These are phyloP conservation scores for Chrysoporthe puriensis DNA, from an alignment of 2,329 filamentous ascomycete species.

Conservation along the genomic window DNA sequence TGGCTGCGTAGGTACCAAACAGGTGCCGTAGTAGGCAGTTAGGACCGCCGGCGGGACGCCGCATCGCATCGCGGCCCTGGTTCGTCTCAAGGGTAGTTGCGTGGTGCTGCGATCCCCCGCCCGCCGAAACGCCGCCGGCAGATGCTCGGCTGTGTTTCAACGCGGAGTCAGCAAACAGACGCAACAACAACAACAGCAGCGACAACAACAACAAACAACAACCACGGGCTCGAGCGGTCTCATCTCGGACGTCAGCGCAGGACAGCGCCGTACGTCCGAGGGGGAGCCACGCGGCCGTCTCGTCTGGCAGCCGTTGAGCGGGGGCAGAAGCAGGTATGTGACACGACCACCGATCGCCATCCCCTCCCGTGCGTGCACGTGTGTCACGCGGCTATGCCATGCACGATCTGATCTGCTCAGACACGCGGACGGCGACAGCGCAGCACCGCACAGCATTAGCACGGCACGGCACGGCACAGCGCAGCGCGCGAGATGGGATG, in stretches of 20 bases:
- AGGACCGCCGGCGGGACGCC: no score
- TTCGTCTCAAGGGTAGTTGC: background rate
- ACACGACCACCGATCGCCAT: no score
- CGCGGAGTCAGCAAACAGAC: background rate
- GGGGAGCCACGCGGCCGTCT: background rate
- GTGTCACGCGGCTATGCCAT: constrained; percentile 5
- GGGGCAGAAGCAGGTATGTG: background rate
- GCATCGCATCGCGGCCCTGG: constrained; percentile 7
- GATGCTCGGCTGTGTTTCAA: constrained; percentile 3
- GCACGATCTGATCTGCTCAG: constrained; percentile 9
- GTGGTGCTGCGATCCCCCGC: constrained; percentile 9
- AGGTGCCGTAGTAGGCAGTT: no score
- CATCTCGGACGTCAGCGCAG: background rate
- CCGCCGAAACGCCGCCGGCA: constrained; percentile 25
- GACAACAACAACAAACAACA: background rate
- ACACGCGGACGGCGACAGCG: background rate
- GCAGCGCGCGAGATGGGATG: background rate
- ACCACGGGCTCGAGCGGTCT: background rate
- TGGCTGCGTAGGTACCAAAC: no score
- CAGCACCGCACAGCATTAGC: background rate
- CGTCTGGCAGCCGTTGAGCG: background rate
- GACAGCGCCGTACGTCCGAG: background rate
- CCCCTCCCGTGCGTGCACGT: no score
- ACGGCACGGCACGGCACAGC: background rate
- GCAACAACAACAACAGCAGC: background rate